Conservation (phyloP, 192 early-diverging fungal genomes). For the Tieghemiomyces parasiticus region DNA sequence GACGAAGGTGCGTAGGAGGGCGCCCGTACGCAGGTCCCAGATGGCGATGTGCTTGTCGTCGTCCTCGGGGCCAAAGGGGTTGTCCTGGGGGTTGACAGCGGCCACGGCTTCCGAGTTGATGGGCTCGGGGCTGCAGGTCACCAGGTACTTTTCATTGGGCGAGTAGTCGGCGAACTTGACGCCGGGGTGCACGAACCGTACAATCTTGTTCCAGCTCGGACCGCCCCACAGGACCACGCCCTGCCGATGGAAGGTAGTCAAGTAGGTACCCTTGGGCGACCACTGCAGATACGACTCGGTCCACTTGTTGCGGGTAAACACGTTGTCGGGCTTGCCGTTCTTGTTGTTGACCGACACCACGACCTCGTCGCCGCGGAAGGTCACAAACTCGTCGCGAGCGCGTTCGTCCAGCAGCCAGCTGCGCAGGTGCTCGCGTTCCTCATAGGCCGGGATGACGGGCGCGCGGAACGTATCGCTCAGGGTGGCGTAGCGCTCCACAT, state of each 20-base stretch:
- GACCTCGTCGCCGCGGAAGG: constrained; percentile 74
- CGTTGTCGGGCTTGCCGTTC: constrained; percentile 59
- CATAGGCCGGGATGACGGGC: constrained; percentile 37
- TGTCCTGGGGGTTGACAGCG: constrained; percentile 44
- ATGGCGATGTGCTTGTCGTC: constrained; percentile 64
- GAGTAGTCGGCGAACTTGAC: constrained; percentile 86
- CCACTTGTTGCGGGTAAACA: constrained; percentile 53
- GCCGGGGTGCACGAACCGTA: constrained; percentile 79
- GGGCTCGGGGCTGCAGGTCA: constrained; percentile 81
- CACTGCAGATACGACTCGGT: constrained; percentile 87
- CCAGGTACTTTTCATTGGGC: constrained; percentile 86
- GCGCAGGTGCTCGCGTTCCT: constrained; percentile 66
- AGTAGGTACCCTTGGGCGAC: constrained; percentile 89
- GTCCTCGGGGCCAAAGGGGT: constrained; percentile 49
- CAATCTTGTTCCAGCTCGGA: constrained; percentile 74
- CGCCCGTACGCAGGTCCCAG: constrained; percentile 83
- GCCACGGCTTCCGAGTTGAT: constrained; percentile 43
- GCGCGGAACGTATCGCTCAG: constrained; percentile 61
- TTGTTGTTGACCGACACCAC: constrained; percentile 85
- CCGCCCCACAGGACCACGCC: constrained; percentile 97
- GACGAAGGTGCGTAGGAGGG: constrained; percentile 80
- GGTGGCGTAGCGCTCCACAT: constrained; percentile 69
- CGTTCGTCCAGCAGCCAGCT: constrained; percentile 76
- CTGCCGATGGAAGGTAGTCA: constrained; percentile 85
- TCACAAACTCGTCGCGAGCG: constrained; percentile 83